Evolutionary conservation across 139 green algal species (phyloP).

Genomic region (Picochlorum sp.): DNA sequence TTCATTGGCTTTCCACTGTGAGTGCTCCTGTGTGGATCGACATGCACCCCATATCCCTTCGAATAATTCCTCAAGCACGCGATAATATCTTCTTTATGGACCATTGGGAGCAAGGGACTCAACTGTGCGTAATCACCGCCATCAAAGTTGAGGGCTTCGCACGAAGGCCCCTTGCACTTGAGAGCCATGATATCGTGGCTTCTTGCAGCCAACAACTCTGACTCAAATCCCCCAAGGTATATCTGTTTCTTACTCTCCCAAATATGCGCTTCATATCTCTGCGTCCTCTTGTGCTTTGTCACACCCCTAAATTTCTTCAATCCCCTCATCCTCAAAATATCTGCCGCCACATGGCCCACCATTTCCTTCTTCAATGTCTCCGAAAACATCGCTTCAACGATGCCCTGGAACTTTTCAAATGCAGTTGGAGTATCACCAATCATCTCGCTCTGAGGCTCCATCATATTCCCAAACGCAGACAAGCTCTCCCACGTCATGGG

Average conservation of each 20-base stretch:
- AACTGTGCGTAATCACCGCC: slow-evolving; percentile 9
- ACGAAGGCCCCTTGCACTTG: slow-evolving; percentile 16
- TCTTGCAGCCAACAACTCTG: slow-evolving; percentile 23
- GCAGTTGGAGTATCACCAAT: too few species aligned
- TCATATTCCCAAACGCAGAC: too few species aligned
- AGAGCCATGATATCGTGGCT: slow-evolving; percentile 36
- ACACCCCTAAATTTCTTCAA: slow-evolving; percentile 13
- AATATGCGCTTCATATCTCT: slow-evolving; percentile 30
- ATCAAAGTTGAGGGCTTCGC: slow-evolving; percentile 25
- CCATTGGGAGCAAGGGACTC: slow-evolving; percentile 7
- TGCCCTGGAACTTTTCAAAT: too few species aligned
- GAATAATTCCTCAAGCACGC: slow-evolving; percentile 23
- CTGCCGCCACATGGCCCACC: not conserved
- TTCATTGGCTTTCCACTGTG: too few species aligned
- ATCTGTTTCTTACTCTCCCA: slow-evolving; percentile 35
- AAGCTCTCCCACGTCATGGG: too few species aligned
- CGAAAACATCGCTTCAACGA: too few species aligned
- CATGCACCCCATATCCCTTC: not conserved
- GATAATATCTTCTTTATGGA: slow-evolving; percentile 23
- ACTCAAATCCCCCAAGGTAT: slow-evolving; percentile 25
- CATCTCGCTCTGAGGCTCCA: too few species aligned
- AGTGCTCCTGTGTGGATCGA: not conserved
- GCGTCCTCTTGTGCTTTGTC: slow-evolving; percentile 16
- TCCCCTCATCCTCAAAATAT: not conserved
- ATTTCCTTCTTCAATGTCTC: too few species aligned